Conservation (phyloP, 495 filamentous ascomycete species). For the Talaromyces proteolyticus region DNA sequence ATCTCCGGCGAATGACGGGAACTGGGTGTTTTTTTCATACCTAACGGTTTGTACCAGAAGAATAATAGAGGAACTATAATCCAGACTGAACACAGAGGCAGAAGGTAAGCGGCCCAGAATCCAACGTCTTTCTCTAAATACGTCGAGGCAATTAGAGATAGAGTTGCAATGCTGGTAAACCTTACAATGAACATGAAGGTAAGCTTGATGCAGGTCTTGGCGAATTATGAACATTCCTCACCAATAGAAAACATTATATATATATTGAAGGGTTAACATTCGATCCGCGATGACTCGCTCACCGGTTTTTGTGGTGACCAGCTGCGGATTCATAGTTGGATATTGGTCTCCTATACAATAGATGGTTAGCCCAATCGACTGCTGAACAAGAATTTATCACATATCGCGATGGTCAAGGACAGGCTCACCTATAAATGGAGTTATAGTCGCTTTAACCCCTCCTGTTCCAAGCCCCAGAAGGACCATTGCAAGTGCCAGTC, state of each 20-base stretch:
- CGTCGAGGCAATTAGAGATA: conserved; percentile 38
- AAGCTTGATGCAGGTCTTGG: no score
- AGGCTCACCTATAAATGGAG: background rate
- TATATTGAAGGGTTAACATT: conserved; percentile 52
- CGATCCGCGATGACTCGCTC: conserved; percentile 55
- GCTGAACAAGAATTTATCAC: background rate
- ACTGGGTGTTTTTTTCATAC: conserved; percentile 6
- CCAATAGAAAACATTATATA: conserved; percentile 62
- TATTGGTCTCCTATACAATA: conserved; percentile 50
- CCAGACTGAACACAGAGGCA: conserved; percentile 25
- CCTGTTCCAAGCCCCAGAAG: background rate
- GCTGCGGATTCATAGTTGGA: conserved; percentile 34
- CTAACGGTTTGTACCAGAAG: conserved; percentile 13
- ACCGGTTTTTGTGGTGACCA: conserved; percentile 37
- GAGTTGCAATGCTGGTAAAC: conserved; percentile 27
- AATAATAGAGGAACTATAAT: conserved; percentile 25
- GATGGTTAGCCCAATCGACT: background rate
- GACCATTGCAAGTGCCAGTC: background rate
- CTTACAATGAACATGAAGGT: conserved; percentile 17
- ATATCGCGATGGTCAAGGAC: no score
- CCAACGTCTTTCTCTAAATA: conserved; percentile 37
- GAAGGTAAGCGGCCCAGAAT: conserved; percentile 42
- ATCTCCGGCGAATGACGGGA: no score
- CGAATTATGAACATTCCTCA: conserved; percentile 30
- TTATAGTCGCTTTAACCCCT: background rate